phyloP scores from a whole-genome alignment of 805 yeast genomes.

The Candida golubevii region DNA sequence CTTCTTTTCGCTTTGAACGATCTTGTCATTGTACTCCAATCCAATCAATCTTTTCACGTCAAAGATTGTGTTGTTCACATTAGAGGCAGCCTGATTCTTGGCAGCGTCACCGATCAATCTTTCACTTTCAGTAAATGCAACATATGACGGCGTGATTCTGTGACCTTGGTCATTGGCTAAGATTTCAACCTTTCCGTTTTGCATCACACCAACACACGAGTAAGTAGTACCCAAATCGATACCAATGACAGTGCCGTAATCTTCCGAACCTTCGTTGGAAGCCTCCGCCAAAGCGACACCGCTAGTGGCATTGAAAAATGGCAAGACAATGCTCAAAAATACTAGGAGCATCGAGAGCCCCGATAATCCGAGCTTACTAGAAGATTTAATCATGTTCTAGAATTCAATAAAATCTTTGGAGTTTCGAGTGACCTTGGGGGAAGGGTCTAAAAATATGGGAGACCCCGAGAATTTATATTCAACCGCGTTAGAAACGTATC shows the following conservation, averaged over 20 bases:
- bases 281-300: conserved; percentile 21
- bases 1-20: conserved; percentile 62
- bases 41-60: conserved; percentile 94
- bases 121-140: conserved; percentile 90
- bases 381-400: conserved; percentile 6
- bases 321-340: conserved; percentile 34
- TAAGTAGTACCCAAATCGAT: conserved; percentile 95
- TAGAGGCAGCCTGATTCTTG: conserved; percentile 94
- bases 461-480: conserved; percentile 6
- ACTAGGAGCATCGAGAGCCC: conserved; percentile 29
- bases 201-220: conserved; percentile 94
- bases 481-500: conserved; percentile 16
- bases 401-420: neutral
- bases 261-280: conserved; percentile 29
- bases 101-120: conserved; percentile 96
- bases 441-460: neutral
- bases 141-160: conserved; percentile 96
- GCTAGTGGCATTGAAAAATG: conserved; percentile 25
- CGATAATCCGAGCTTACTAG: conserved; percentile 22
- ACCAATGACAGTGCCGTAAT: conserved; percentile 75
- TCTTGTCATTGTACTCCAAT: conserved; percentile 46
- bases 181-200: conserved; percentile 89
- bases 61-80: conserved; percentile 86
- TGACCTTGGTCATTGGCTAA: conserved; percentile 98
- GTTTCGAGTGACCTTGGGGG: neutral